phyloP scores from a whole-genome alignment of 2,329 filamentous ascomycete species.

The Penicillium griseofulvum region DNA sequence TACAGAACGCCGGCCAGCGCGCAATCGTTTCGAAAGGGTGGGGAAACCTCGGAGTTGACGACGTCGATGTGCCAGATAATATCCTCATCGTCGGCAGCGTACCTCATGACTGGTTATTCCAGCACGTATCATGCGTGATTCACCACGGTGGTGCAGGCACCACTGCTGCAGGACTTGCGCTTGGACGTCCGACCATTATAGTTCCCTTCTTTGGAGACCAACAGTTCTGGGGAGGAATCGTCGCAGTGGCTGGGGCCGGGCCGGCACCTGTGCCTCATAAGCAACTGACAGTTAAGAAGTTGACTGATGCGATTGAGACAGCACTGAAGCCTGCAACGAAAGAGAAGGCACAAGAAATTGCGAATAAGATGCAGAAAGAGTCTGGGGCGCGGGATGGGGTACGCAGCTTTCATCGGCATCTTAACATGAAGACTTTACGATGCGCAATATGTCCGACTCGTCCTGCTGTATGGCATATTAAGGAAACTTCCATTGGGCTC shows the following conservation, averaged over 20 bases:
- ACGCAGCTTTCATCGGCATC: constrained; percentile 67
- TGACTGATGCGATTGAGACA: constrained; percentile 62
- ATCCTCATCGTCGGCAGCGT: constrained; percentile 82
- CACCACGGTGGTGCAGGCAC: constrained; percentile 88
- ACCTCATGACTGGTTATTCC: constrained; percentile 87
- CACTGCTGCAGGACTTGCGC: constrained; percentile 79
- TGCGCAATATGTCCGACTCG: constrained; percentile 68
- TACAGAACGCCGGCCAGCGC: constrained; percentile 65
- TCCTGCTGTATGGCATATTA: constrained; percentile 72
- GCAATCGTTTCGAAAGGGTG: constrained; percentile 84
- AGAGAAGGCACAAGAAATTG: constrained; percentile 57
- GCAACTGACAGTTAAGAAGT: constrained; percentile 62
- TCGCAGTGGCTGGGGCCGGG: constrained; percentile 68
- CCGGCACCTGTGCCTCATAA: constrained; percentile 69
- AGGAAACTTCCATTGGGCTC: constrained; percentile 63
- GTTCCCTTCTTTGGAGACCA: constrained; percentile 87
- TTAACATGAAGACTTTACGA: constrained; percentile 64
- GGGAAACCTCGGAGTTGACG: constrained; percentile 76
- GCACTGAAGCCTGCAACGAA: constrained; percentile 61
- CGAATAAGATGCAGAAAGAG: constrained; percentile 65
- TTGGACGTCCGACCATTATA: constrained; percentile 75
- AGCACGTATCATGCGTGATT: constrained; percentile 75
- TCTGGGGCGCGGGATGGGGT: constrained; percentile 62
- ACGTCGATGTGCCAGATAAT: constrained; percentile 66
- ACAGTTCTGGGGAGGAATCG: constrained; percentile 78